Conservation (phyloP, 129 eudicot genomes). For the Flaveria trinervia region DNA sequence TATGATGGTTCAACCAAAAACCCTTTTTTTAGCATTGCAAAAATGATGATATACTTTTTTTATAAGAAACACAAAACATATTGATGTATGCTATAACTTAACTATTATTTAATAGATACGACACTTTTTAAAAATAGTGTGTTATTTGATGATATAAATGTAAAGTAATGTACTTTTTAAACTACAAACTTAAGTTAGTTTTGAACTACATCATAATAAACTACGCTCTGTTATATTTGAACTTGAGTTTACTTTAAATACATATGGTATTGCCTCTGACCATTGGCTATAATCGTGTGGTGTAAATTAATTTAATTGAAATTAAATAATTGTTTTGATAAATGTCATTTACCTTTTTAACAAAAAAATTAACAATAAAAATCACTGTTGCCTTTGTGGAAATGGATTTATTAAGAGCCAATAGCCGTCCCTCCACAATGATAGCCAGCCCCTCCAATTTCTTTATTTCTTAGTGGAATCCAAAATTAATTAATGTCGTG, state of each 20-base stretch:
- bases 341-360: neutral
- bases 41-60: neutral
- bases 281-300: too few relatives aligned
- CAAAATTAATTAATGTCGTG: neutral
- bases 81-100: neutral
- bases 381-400: slow-evolving; percentile 9
- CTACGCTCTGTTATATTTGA: too few relatives aligned
- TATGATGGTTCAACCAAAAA: neutral
- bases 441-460: neutral
- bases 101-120: neutral
- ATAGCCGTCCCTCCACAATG: slow-evolving; percentile 34
- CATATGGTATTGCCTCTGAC: too few relatives aligned
- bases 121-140: neutral
- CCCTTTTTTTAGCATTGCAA: too few relatives aligned
- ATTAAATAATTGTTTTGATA: neutral
- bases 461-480: neutral
- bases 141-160: neutral
- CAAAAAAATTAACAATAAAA: neutral
- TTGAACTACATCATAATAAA: too few relatives aligned
- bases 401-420: slow-evolving; percentile 35
- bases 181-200: too few relatives aligned
- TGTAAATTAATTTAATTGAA: neutral
- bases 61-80: neutral
- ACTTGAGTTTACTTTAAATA: too few relatives aligned
- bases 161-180: too few relatives aligned